These are phyloP conservation scores for Fusarium sp. DNA, from an alignment of 2,329 filamentous ascomycete genomes.

Conservation along the genomic window DNA sequence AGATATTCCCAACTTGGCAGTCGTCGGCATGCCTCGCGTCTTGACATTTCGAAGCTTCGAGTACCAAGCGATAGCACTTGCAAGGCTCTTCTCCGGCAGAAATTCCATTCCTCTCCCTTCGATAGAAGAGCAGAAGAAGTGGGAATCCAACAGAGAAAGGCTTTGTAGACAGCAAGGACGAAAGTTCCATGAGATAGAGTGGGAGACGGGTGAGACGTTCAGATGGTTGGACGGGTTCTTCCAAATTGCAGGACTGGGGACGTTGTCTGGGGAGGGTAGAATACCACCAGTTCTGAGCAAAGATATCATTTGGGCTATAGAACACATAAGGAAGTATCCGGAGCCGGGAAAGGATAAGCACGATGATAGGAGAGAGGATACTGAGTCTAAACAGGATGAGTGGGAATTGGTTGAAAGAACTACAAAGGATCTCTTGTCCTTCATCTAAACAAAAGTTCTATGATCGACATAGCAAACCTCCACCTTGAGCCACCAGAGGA, in stretches of 20 bases:
- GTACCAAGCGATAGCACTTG: constrained; percentile 65
- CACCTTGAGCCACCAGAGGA: neutral
- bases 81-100: constrained; percentile 59
- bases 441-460: neutral
- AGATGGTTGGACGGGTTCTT: constrained; percentile 60
- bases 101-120: constrained; percentile 54
- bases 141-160: constrained; percentile 57
- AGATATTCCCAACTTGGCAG: constrained; percentile 58
- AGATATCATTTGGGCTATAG: constrained; percentile 59
- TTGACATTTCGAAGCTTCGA: constrained; percentile 66
- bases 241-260: constrained; percentile 60
- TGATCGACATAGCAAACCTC: neutral
- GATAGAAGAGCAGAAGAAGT: constrained; percentile 53
- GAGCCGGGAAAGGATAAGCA: constrained; percentile 43
- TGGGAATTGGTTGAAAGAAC: constrained; percentile 29
- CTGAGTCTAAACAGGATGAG: neutral
- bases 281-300: constrained; percentile 57
- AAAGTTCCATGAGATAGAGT: constrained; percentile 65
- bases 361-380: neutral
- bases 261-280: constrained; percentile 58
- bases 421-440: neutral
- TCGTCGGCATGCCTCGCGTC: constrained; percentile 63
- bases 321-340: constrained; percentile 61
- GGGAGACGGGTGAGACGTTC: constrained; percentile 63
- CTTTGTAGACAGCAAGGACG: constrained; percentile 45